Evolutionary conservation across 2,329 filamentous ascomycete species (phyloP).

Genomic region (Pseudogymnoascus sp.): DNA sequence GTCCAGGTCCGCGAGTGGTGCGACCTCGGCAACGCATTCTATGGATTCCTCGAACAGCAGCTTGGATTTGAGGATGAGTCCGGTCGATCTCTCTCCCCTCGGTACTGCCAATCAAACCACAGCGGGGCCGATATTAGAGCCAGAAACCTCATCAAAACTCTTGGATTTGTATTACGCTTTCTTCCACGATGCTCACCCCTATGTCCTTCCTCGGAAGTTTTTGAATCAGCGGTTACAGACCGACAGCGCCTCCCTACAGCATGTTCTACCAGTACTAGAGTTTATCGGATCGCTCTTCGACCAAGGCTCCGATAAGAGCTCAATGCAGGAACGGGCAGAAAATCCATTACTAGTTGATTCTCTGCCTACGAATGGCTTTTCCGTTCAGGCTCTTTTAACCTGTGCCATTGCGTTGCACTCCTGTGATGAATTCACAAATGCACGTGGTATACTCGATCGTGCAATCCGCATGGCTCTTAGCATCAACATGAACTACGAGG

Average conservation of each 20-base stretch:
- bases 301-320: not conserved
- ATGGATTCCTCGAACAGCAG: not conserved
- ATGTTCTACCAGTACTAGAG: constrained; percentile 27
- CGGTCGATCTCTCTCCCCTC: not conserved
- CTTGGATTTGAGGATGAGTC: not conserved
- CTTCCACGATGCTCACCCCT: constrained; percentile 32
- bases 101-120: not conserved
- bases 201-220: constrained; percentile 28
- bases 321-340: not conserved
- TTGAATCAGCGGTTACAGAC: constrained; percentile 27
- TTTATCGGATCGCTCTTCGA: constrained; percentile 35
- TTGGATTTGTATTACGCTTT: constrained; percentile 12
- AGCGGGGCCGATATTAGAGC: constrained; percentile 19
- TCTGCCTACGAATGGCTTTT: constrained; percentile 7
- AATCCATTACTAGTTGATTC: not conserved
- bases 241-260: constrained; percentile 28
- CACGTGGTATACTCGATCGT: constrained; percentile 8
- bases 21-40: not conserved
- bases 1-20: not conserved
- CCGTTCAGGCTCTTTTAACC: constrained; percentile 9
- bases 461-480: constrained; percentile 8
- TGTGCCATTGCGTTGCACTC: constrained; percentile 8
- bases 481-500: constrained; percentile 9
- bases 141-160: constrained; percentile 15
- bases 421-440: constrained; percentile 7